Evolutionary conservation across 441 rosid genomes (phyloP).

Genomic region (Arabidopsis lyrata): DNA sequence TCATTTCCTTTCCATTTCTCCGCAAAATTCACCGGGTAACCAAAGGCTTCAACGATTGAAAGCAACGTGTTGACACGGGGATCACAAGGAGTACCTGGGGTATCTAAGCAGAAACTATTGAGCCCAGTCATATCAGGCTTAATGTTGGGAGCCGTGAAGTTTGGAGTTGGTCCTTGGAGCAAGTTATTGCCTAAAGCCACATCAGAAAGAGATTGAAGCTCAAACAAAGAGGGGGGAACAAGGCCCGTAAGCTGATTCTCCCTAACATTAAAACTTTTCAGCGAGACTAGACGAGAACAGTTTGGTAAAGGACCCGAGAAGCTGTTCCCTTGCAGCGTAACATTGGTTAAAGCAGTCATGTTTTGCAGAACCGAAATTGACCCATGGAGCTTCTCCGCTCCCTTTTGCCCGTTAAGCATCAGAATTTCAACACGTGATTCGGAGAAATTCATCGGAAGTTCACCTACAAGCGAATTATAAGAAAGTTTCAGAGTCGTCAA

Average conservation of each 20-base stretch:
- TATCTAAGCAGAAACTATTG: conserved; percentile 57
- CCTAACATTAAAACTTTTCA: conserved; percentile 53
- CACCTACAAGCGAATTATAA: conserved; percentile 31
- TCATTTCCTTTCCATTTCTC: conserved; percentile 67
- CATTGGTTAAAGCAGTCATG: conserved; percentile 36
- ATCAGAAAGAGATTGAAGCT: conserved; percentile 43
- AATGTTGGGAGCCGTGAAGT: conserved; percentile 44
- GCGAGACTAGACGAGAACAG: conserved; percentile 50
- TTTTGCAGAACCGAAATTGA: conserved; percentile 31
- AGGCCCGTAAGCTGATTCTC: conserved; percentile 59
- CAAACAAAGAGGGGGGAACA: conserved; percentile 58
- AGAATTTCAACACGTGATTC: conserved; percentile 30
- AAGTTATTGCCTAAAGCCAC: conserved; percentile 58
- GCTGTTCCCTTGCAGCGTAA: conserved; percentile 30
- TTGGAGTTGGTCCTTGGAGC: conserved; percentile 64
- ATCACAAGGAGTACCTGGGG: conserved; percentile 60
- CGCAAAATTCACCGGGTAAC: conserved; percentile 60
- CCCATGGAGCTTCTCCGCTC: conserved; percentile 24
- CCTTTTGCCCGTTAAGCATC: conserved; percentile 30
- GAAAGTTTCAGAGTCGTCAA: conserved; percentile 27
- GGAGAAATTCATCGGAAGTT: conserved; percentile 36
- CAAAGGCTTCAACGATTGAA: conserved; percentile 51
- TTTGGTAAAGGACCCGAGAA: conserved; percentile 42
- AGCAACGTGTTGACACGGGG: conserved; percentile 55
- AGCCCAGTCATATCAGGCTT: conserved; percentile 35